Conservation (phyloP, 2,329 filamentous ascomycete genomes). For the Zasmidium cellare region DNA sequence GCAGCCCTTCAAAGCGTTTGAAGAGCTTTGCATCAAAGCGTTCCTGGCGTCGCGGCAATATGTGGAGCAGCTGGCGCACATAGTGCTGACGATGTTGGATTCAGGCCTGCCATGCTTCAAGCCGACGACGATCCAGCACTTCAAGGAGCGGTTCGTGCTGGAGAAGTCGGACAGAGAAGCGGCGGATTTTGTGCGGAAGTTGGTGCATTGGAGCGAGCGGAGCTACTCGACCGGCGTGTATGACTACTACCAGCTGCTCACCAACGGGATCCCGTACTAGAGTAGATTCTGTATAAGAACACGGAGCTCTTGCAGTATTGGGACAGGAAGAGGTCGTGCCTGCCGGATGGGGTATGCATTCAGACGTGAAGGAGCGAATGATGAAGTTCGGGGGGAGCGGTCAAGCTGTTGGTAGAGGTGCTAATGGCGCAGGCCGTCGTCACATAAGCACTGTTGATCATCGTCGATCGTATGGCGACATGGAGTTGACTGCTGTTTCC, state of each 20-base stretch:
- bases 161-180: slow-evolving; percentile 91
- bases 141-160: slow-evolving; percentile 87
- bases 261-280: slow-evolving; percentile 94
- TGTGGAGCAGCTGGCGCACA: slow-evolving; percentile 82
- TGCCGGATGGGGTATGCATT: not conserved
- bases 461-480: not conserved
- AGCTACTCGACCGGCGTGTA: slow-evolving; percentile 94
- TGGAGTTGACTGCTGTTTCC: not conserved
- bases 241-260: slow-evolving; percentile 95
- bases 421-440: not conserved
- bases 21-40: slow-evolving; percentile 92
- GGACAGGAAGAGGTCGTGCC: not conserved
- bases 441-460: not conserved
- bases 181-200: slow-evolving; percentile 85
- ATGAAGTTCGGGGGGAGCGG: no score
- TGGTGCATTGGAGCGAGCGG: slow-evolving; percentile 86
- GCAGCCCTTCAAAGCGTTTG: slow-evolving; percentile 92
- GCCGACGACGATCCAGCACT: slow-evolving; percentile 89
- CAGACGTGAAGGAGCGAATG: no score
- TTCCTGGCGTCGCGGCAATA: slow-evolving; percentile 88
- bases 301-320: not conserved
- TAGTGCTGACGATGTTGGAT: slow-evolving; percentile 93
- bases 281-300: not conserved
- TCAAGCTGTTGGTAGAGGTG: not conserved
- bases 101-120: slow-evolving; percentile 97